Evolutionary conservation across 352 stramenopile genomes (phyloP), one percentile per base, ranked within the genome.

Genomic region (Blastocystis sp.): DNA sequence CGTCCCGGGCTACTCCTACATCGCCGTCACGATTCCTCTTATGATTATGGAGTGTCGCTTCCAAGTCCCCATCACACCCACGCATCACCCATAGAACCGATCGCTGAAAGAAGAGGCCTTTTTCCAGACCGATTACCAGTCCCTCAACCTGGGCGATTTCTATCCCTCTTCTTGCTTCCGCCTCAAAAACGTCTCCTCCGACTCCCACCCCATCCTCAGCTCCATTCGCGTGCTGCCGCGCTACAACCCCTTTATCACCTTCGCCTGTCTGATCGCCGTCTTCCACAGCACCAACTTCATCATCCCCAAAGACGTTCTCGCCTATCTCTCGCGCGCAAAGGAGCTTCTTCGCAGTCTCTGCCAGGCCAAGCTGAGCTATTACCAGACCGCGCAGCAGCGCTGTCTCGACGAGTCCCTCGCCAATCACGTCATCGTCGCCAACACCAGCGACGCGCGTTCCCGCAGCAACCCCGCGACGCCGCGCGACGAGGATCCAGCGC

Each of bases 31-130:
- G 19, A 64, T 81, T 40, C 71, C 71, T 4, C 60, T 84, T 28
- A 84, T 84, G 74, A 56, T 84, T 38, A 84, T 84, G 52, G 74
- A 84, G 23, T 84, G 74, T 53, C 52, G 74, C 11, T 84, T 84
- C 48, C 45, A 66, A 23, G 52, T 67, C 5, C 0, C 17, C 19
- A 40, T 23, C 7, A 19, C 17, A 19, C 11, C 7, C 17, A 38
- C 11, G 45, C 23, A 59, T 77, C 38, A 77, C 38, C 9, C 19
- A 62, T 52, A 84, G 74, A 84, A 84, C 45, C 74, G 74, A 7
- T 67, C 74, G 5, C 59, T 84, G 5, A 84, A 84, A 17, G 74
- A 84, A 70, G 74, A 84, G 56, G 40, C 74, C 2, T 84, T 70
- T 40, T 41, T 34, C 43, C 74, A 84, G 40, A 28, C 14, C 59